Percentiles rank a stretch among this genome's conserved stretches.
phyloP scores from a whole-genome alignment of 2,329 filamentous ascomycete species.

The Aspergillus brunneoviolaceus region DNA sequence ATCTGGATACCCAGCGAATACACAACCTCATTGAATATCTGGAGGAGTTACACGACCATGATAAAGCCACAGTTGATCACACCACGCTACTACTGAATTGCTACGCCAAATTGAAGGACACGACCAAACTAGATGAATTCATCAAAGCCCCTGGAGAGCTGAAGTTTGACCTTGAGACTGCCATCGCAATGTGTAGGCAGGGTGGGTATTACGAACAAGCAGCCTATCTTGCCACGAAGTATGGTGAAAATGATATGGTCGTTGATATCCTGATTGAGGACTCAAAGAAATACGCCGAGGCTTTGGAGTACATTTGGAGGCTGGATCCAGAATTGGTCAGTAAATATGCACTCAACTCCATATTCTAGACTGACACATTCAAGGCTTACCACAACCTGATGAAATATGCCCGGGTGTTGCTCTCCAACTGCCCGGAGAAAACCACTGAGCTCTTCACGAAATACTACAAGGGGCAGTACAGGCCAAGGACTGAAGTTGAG shows the following conservation, averaged over 20 bases:
- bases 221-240: slow-evolving; percentile 89
- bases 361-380: slow-evolving; percentile 30
- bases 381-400: slow-evolving; percentile 85
- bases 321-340: slow-evolving; percentile 74
- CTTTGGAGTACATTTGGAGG: slow-evolving; percentile 86
- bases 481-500: slow-evolving; percentile 64
- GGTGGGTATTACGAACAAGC: slow-evolving; percentile 97
- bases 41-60: slow-evolving; percentile 91
- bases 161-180: slow-evolving; percentile 95
- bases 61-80: slow-evolving; percentile 90
- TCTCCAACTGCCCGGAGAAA: slow-evolving; percentile 79
- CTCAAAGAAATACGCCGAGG: slow-evolving; percentile 83
- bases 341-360: slow-evolving; percentile 13
- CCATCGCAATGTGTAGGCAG: slow-evolving; percentile 95
- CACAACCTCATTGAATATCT: slow-evolving; percentile 97
- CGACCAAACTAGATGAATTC: slow-evolving; percentile 91
- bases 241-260: slow-evolving; percentile 89
- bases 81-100: slow-evolving; percentile 94
- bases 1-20: slow-evolving; percentile 93
- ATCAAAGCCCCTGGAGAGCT: slow-evolving; percentile 88
- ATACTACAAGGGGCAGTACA: slow-evolving; percentile 87
- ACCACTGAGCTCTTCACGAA: slow-evolving; percentile 88
- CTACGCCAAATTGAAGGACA: slow-evolving; percentile 96
- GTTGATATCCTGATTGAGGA: slow-evolving; percentile 96
- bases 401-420: slow-evolving; percentile 89